A percentile compares a stretch with the other conserved stretches of the same genome.
These are phyloP conservation scores for Phytophthora podocarpi DNA, from an alignment of 352 stramenopile genomes.

Conservation along the genomic window DNA sequence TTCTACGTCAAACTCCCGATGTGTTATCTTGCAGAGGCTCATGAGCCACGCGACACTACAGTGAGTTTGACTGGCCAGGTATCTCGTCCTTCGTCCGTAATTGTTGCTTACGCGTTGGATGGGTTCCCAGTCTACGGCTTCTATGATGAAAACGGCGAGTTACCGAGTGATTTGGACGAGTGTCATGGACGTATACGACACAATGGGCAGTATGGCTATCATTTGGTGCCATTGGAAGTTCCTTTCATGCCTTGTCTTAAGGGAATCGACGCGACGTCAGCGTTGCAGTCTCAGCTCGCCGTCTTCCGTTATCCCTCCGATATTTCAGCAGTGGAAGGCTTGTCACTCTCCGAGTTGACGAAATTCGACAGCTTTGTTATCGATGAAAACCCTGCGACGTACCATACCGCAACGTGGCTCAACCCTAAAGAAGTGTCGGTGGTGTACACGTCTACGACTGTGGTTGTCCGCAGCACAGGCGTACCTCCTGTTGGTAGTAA, in stretches of 20 bases:
- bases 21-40: slow-evolving; percentile 41
- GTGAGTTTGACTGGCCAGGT: not conserved
- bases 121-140: slow-evolving; percentile 61
- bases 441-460: slow-evolving; percentile 50
- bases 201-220: slow-evolving; percentile 64
- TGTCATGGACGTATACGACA: slow-evolving; percentile 52
- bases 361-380: slow-evolving; percentile 59
- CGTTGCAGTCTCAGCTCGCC: slow-evolving; percentile 17
- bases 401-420: slow-evolving; percentile 44
- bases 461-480: slow-evolving; percentile 67
- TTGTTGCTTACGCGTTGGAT: slow-evolving; percentile 69
- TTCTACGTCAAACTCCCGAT: slow-evolving; percentile 49
- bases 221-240: slow-evolving; percentile 35
- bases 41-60: slow-evolving; percentile 5
- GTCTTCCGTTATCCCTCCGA: slow-evolving; percentile 58
- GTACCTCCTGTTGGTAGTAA: slow-evolving; percentile 47
- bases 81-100: slow-evolving; percentile 23
- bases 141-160: slow-evolving; percentile 48
- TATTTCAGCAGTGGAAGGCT: slow-evolving; percentile 52
- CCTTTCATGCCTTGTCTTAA: slow-evolving; percentile 67
- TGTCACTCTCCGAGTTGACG: slow-evolving; percentile 50
- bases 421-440: slow-evolving; percentile 57
- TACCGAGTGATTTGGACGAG: slow-evolving; percentile 55
- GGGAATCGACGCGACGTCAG: slow-evolving; percentile 37
- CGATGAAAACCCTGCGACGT: slow-evolving; percentile 46